These are phyloP conservation scores for Pythium apleroticum DNA, from an alignment of 352 stramenopile genomes.

Conservation along the genomic window DNA sequence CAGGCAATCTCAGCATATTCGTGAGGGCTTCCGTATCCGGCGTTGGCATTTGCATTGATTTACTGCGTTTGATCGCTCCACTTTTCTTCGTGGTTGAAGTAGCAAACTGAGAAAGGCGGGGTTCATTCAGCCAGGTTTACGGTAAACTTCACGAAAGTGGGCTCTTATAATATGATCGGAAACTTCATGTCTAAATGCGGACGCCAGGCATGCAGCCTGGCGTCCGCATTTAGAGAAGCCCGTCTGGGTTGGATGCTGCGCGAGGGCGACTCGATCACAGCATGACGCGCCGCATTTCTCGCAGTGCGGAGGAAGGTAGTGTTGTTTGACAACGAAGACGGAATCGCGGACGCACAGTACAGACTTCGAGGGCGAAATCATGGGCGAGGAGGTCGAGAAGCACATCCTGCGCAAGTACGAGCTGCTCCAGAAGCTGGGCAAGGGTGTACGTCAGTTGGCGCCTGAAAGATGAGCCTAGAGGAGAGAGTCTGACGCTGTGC, in stretches of 20 bases:
- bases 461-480: not conserved
- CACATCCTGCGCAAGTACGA: slow-evolving; percentile 94
- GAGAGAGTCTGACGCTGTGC: not conserved
- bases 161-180: no score
- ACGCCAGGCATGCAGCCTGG: not conserved
- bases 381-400: slow-evolving; percentile 93
- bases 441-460: slow-evolving; percentile 64
- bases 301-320: not conserved
- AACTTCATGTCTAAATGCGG: no score
- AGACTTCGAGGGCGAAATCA: slow-evolving; percentile 29
- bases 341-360: not conserved
- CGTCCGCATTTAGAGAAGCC: slow-evolving; percentile 3
- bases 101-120: no score
- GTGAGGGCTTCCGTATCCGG: not conserved
- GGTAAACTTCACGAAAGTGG: not conserved
- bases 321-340: not conserved
- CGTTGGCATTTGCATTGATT: no score
- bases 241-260: no score
- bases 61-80: no score
- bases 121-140: no score
- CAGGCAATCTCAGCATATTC: slow-evolving; percentile 10
- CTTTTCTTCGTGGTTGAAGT: no score
- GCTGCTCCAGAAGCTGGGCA: slow-evolving; percentile 92
- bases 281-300: not conserved
- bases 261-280: not conserved